Base-by-base conservation (phyloP, 345 rosid genomes). In the Arabis hirsuta region DNA sequence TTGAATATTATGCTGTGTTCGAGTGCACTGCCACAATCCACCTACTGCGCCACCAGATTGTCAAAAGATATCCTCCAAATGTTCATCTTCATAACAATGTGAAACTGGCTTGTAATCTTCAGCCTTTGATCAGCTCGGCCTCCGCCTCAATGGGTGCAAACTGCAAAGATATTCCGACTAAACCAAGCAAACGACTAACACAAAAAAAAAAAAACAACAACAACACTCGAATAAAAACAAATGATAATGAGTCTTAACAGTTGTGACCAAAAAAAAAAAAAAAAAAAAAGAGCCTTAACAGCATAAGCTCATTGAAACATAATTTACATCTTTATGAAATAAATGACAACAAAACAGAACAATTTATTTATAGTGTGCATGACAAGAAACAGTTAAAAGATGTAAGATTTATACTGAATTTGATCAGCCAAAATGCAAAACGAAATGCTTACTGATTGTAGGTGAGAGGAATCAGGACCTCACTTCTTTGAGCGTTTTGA, bases 301-400 rank as follows among this genome's bases (percentile, higher is more conserved):
- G 7, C 66, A 44, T 62, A 44, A 62, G 26, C 39, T 19, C 53
- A 62, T 11, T 52, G 57, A 53, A 53, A 43, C 13, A 12, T 4
- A 36, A 6, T 16, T 36, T 55, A 31, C 39, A 55, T 31, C 6
- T 31, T 55, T n/a, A 7, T 14, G 22, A 12, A 55, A n/a, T 24
- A 31, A 53, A 12, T 27, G 16, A 16, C 55, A 46, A 14, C 3
- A 12, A 19, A 62, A 46, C 10, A 62, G 14, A 44, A 62, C 67
- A 62, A 46, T 11, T 34, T 64, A 16, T 48, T 2, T 47, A 12
- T 16, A 26, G 20, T 19, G 4, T 12, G 16, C 69, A 50, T 12
- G 31, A 12, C 8, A 11, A 32, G 27, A 4, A 19, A 47, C 44
- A 12, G 8, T 46, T 2, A 34, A 45, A 34, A 48, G 56, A 19